These are phyloP conservation scores for Podaxis rugospora DNA, from an alignment of 768 basidiomycete genomes.

Conservation along the genomic window DNA sequence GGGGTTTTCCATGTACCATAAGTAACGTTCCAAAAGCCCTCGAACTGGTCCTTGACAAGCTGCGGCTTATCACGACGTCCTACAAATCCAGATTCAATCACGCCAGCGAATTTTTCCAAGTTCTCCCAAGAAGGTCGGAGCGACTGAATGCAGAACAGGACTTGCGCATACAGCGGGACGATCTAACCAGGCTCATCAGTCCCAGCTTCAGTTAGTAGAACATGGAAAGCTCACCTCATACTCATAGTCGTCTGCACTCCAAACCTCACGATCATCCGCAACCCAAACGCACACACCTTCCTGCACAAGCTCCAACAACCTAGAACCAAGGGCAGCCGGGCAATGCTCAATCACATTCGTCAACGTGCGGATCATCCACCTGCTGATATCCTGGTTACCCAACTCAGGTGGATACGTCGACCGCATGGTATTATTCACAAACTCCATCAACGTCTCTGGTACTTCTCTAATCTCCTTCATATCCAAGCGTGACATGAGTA, in stretches of 20 bases:
- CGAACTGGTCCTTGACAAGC: constrained; percentile 46
- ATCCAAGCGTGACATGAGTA: constrained; percentile 52
- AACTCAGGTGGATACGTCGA: constrained; percentile 65
- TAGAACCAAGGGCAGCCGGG: constrained; percentile 40
- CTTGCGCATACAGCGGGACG: constrained; percentile 58
- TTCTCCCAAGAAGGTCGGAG: constrained; percentile 34
- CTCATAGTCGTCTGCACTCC: constrained; percentile 50
- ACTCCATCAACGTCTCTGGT: constrained; percentile 50
- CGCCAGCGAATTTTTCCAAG: constrained; percentile 42
- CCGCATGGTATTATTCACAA: constrained; percentile 55
- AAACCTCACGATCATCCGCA: constrained; percentile 48
- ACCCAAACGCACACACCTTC: constrained; percentile 62
- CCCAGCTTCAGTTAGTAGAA: not conserved
- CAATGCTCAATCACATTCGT: constrained; percentile 51
- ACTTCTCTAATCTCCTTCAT: constrained; percentile 46
- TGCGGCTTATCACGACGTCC: constrained; percentile 45
- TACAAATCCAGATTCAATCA: constrained; percentile 56
- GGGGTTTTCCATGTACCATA: constrained; percentile 41
- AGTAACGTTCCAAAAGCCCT: constrained; percentile 54
- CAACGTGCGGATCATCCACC: constrained; percentile 62
- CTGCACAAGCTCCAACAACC: constrained; percentile 44
- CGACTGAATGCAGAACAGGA: constrained; percentile 46
- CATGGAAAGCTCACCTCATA: constrained; percentile 44
- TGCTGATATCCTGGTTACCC: constrained; percentile 44
- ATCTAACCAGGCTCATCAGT: constrained; percentile 32